Evolutionary conservation across 805 yeast species (phyloP), one percentile per base, ranked within the genome.

Genomic region (Starmerella sp.): DNA sequence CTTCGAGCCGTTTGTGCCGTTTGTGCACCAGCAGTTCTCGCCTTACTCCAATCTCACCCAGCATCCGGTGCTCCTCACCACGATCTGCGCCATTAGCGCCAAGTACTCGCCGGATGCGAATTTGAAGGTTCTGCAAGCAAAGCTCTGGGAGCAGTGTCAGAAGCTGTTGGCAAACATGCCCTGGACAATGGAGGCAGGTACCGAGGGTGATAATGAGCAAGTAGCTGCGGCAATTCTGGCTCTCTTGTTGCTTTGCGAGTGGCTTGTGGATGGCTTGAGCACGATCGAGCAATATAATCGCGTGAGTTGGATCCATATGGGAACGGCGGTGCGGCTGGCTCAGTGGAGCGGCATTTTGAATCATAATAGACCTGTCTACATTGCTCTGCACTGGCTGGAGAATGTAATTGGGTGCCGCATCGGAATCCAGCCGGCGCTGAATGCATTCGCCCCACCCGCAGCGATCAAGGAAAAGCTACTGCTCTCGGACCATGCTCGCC

Each of bases 221-320:
- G 51, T 48, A 0, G 78, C 89, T 3, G 96, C 96, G 1, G 87
- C 96, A 0, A 82, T 89, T 6, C 75, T 85, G 57, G 90, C 96
- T 0, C 86, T 90, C 65, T 69, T 90, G 50, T 72, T 90, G 15
- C 83, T 87, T 62, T 86, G 96, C 0, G 97, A 91, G 67, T 90
- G 97, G 97, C 88, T 47, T 6, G 30, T 48, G 17, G 55, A 50
- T n/a, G 41, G 32, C 2, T 22, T 9, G 13, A 22, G 28, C 15
- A 17, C 48, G 1, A 41, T 55, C 22, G 59, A 56, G 9, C 52
- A 43, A 14, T 52, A 57, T 39, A 56, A 56, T 66, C 75, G 95
- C 41, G 85, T 88, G 89, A 84, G 95, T 0, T 90, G 95, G 91
- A 85, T 89, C 93, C 77, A 88, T 57, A 82, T 87, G 48, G 96